A percentile compares a stretch with the other conserved stretches of the same genome.
Conservation (phyloP, 495 filamentous ascomycete genomes). For the Neurospora terricola region DNA sequence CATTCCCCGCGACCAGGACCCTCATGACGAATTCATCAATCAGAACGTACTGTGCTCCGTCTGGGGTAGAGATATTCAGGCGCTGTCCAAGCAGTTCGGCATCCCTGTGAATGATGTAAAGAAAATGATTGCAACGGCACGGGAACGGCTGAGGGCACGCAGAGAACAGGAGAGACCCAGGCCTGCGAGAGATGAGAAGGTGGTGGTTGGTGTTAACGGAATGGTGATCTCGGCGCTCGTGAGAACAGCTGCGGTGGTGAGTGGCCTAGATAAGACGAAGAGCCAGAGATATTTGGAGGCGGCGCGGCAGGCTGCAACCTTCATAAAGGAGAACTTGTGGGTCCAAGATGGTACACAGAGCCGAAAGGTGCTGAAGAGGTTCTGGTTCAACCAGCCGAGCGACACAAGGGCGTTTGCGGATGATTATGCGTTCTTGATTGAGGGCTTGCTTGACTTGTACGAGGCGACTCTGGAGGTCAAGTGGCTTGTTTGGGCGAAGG, state of each 20-base stretch:
- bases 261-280: slow-evolving; percentile 46
- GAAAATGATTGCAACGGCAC: slow-evolving; percentile 56
- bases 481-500: slow-evolving; percentile 76
- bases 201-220: slow-evolving; percentile 81
- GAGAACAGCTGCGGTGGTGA: slow-evolving; percentile 58
- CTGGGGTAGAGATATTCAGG: slow-evolving; percentile 38
- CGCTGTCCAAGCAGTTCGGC: slow-evolving; percentile 69
- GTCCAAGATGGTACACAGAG: slow-evolving; percentile 31
- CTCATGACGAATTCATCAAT: slow-evolving; percentile 88
- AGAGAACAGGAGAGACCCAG: slow-evolving; percentile 65
- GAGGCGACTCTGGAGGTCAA: slow-evolving; percentile 73
- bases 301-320: slow-evolving; percentile 60
- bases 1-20: slow-evolving; percentile 71
- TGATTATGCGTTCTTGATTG: slow-evolving; percentile 86
- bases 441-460: slow-evolving; percentile 79
- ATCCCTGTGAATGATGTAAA: slow-evolving; percentile 64
- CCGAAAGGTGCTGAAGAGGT: slow-evolving; percentile 54
- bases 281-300: slow-evolving; percentile 45
- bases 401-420: slow-evolving; percentile 77
- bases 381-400: slow-evolving; percentile 59
- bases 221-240: slow-evolving; percentile 78
- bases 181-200: slow-evolving; percentile 85
- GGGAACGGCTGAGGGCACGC: slow-evolving; percentile 61
- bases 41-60: slow-evolving; percentile 48
- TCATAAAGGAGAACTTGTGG: slow-evolving; percentile 73